Conservation (phyloP, 352 stramenopile genomes). For the Thalassiosira allenii region DNA sequence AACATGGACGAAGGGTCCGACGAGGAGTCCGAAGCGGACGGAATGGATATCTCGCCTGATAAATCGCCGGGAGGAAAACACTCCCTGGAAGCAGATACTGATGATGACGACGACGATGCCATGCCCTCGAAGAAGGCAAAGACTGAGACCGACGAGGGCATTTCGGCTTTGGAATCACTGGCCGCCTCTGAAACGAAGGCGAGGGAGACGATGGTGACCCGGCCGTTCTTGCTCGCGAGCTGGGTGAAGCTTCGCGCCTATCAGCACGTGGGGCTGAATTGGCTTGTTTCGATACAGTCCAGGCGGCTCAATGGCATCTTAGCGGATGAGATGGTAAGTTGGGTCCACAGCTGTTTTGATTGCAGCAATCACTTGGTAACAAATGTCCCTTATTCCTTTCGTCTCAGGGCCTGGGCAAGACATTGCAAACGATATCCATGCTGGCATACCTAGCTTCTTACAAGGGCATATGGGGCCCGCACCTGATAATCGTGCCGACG, state of each 20-base stretch:
- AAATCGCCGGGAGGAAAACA: neutral
- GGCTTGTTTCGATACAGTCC: constrained; percentile 97
- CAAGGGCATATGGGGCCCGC: constrained; percentile 96
- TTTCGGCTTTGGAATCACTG: constrained; percentile 75
- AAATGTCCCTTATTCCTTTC: neutral
- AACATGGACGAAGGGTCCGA: constrained; percentile 44
- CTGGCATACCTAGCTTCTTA: constrained; percentile 94
- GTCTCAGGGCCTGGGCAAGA: constrained; percentile 90
- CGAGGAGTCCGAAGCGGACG: constrained; percentile 39
- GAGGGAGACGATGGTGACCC: constrained; percentile 72
- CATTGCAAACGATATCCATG: constrained; percentile 99
- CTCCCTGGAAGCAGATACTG: too few species aligned
- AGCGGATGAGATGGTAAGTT: constrained; percentile 92
- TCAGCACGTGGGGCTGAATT: constrained; percentile 94
- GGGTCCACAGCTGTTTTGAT: too few species aligned
- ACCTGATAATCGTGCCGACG: constrained; percentile 98
- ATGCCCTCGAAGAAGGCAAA: constrained; percentile 27
- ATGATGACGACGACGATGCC: constrained; percentile 28
- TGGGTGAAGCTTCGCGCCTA: constrained; percentile 88
- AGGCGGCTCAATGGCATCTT: constrained; percentile 98
- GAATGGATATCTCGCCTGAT: constrained; percentile 16
- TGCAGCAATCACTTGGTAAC: too few species aligned
- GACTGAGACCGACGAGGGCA: constrained; percentile 59
- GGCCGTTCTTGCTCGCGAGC: constrained; percentile 82
- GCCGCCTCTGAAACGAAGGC: constrained; percentile 79